A percentile compares a stretch with the other conserved stretches of the same genome.
phyloP scores from a whole-genome alignment of 306 rosid species.

The Sindora glabra region DNA sequence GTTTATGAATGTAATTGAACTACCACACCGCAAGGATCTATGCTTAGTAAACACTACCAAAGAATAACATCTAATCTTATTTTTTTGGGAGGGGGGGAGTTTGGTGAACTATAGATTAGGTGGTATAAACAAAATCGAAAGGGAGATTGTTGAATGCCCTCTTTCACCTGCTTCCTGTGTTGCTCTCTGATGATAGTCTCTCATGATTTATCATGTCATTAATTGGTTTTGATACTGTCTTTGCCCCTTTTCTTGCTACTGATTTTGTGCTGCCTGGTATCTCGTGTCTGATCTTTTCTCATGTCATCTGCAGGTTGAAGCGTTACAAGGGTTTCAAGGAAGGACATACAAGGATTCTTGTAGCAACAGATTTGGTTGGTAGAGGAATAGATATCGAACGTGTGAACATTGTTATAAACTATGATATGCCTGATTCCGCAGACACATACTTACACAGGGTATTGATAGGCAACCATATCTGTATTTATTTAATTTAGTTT shows the following conservation, averaged over 20 bases:
- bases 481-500: not conserved
- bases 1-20: too few species aligned
- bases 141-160: too few species aligned
- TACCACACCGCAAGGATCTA: too few species aligned
- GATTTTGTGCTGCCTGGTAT: not conserved
- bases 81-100: too few species aligned
- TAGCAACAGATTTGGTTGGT: conserved; percentile 75
- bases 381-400: conserved; percentile 78
- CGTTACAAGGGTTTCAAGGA: conserved; percentile 78
- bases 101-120: too few species aligned
- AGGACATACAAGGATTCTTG: conserved; percentile 72
- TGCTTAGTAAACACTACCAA: too few species aligned
- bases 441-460: conserved; percentile 81
- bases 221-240: not conserved
- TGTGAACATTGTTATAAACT: conserved; percentile 71
- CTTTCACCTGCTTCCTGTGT: too few species aligned
- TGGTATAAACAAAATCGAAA: too few species aligned
- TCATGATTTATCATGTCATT: not conserved
- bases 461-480: not conserved
- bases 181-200: too few species aligned
- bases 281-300: not conserved
- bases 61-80: too few species aligned
- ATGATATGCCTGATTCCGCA: conserved; percentile 80
- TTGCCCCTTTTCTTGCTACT: not conserved
- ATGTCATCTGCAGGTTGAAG: conserved; percentile 37